Evolutionary conservation across 2,329 filamentous ascomycete genomes (phyloP).

Genomic region (Colletotrichum cordylinicola): DNA sequence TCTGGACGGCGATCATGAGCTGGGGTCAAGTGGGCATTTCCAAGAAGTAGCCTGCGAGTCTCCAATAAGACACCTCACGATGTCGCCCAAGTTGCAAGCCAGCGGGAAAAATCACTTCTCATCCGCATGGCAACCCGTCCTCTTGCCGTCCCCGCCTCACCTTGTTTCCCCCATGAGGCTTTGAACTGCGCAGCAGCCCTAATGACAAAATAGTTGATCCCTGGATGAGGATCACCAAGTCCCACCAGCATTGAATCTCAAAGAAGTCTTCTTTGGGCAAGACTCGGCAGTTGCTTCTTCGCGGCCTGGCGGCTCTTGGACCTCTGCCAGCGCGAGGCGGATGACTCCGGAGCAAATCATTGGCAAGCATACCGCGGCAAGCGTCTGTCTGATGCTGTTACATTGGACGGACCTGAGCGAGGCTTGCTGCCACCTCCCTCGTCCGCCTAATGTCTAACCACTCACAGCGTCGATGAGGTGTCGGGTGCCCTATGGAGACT

Average conservation of each 20-base stretch:
- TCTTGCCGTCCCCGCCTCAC: neutral
- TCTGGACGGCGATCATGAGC: neutral
- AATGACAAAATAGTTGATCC: neutral
- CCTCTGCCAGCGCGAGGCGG: neutral
- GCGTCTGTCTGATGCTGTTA: constrained; percentile 3
- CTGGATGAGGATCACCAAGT: neutral
- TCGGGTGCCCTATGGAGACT: neutral
- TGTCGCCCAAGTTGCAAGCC: neutral
- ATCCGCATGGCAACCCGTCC: neutral
- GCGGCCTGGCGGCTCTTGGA: neutral
- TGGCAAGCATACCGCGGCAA: constrained; percentile 1
- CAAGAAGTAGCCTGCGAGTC: neutral
- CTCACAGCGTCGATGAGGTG: neutral
- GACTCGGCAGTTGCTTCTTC: neutral
- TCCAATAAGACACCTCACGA: neutral
- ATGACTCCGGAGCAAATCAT: neutral
- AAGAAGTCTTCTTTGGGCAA: neutral
- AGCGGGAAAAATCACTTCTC: neutral
- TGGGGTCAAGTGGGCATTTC: neutral
- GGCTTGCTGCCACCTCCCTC: neutral
- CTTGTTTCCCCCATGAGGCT: neutral
- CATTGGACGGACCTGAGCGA: neutral
- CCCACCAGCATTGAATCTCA: neutral
- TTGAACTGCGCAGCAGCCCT: neutral
- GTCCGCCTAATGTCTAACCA: neutral